Evolutionary conservation across 2,329 filamentous ascomycete species (phyloP).

Genomic region (Microcyclospora pomicola): DNA sequence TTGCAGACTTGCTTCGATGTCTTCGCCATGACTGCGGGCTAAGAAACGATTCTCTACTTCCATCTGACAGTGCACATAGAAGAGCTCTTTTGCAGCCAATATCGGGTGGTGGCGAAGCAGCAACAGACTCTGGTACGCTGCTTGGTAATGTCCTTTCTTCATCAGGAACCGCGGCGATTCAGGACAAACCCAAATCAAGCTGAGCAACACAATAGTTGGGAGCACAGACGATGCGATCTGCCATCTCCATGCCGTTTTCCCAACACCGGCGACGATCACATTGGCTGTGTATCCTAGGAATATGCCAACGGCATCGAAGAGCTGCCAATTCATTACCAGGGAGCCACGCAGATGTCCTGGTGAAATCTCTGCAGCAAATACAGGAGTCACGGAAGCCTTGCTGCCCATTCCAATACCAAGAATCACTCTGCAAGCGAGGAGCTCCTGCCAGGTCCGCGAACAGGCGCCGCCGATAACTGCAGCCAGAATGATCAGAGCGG

Average conservation of each 20-base stretch:
- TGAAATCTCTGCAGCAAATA: constrained; percentile 21
- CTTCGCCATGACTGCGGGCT: background rate
- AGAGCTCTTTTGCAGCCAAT: constrained; percentile 18
- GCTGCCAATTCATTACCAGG: constrained; percentile 21
- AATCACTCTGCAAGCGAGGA: constrained; percentile 20
- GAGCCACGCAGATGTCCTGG: constrained; percentile 15
- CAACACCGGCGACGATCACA: constrained; percentile 11
- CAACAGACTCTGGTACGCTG: constrained; percentile 14
- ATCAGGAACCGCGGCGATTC: constrained; percentile 20
- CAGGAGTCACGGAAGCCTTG: constrained; percentile 20
- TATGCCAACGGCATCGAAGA: constrained; percentile 20
- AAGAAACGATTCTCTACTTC: constrained; percentile 12
- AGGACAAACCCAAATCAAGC: constrained; percentile 15
- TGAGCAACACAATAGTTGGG: constrained; percentile 16
- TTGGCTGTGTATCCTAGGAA: constrained; percentile 19
- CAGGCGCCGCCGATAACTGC: constrained; percentile 19
- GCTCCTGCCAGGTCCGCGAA: constrained; percentile 14
- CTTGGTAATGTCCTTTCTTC: constrained; percentile 12
- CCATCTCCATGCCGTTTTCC: constrained; percentile 16
- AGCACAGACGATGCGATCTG: constrained; percentile 16
- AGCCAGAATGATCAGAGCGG: constrained; percentile 18
- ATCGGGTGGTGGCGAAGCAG: constrained; percentile 13
- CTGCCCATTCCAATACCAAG: constrained; percentile 23
- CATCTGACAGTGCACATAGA: constrained; percentile 17
- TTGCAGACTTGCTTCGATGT: too few relatives aligned